Base-by-base conservation (phyloP, 805 yeast genomes). In the Kregervanrija delftensis region DNA sequence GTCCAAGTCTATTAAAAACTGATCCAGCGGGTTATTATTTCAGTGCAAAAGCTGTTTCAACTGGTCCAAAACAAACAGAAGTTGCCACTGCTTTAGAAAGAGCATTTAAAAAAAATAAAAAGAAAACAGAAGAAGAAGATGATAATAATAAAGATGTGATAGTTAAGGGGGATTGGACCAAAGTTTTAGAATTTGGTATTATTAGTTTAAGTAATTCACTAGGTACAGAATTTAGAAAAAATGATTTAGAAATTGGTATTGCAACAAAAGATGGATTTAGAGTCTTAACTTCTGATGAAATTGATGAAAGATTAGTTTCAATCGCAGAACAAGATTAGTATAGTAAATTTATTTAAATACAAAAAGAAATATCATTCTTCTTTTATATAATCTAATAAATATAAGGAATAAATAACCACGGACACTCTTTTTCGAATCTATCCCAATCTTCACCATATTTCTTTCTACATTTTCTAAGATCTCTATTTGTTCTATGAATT, bases 11-110 rank as follows among this genome's bases (percentile, higher is more conserved):
- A 48, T 89, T 77, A 71, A 93, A 91, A 71, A 82, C 93, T 53
- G 99, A 93, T 66, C 99, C 99, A 13, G 98, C 99, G 3, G 99
- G 99, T 8, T 91, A 91, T 67, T 93, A 72, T 61, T 82, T 86
- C 44, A 93, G 96, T 30, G 86, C 86, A 51, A 84, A 84, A 67
- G 98, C 98, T 2, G 83, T 89, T 30, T 81, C 97, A 9, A 86
- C 96, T 3, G 99, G 99, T 3, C 97, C 97, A 44, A 93, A 91
- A 67, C 97, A 90, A 69, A 97, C 90, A 65, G 98, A 93, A 67
- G 87, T 95, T 37, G 81, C 83, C 49, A 88, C 95, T 39, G 81
- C 83, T 53, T 74, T 93, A 58, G 97, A 93, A 63, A 91, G 91
- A 72, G 85, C 83, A 60, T 85, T 81, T 66, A 93, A 93, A 73